These are phyloP conservation scores for Globisporangium uncinulatum DNA, from an alignment of 352 stramenopile genomes.

Conservation along the genomic window DNA sequence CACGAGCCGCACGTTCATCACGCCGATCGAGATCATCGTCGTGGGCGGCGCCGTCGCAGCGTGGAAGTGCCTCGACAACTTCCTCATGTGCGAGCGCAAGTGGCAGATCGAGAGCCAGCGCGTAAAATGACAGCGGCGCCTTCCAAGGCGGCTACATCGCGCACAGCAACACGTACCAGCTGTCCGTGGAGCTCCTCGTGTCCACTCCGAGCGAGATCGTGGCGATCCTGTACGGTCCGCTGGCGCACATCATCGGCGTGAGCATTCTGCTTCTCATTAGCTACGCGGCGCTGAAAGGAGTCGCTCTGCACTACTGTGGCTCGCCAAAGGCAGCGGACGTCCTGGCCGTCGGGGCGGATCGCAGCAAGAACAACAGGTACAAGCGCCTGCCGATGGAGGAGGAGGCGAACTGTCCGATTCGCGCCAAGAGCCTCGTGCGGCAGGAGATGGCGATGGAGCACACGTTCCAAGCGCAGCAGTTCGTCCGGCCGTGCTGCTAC, in stretches of 20 bases:
- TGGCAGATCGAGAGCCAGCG: constrained; percentile 24
- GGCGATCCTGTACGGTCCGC: constrained; percentile 14
- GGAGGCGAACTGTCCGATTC: constrained; percentile 36
- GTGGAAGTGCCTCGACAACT: constrained; percentile 12
- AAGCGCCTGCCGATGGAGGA: constrained; percentile 44
- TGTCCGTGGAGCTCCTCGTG: constrained; percentile 13
- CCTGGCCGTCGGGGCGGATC: background rate
- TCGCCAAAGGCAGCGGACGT: background rate
- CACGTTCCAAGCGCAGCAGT: constrained; percentile 24
- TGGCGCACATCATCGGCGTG: constrained; percentile 10
- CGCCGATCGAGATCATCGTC: constrained; percentile 20
- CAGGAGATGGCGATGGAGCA: constrained; percentile 32
- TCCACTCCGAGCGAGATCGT: constrained; percentile 13
- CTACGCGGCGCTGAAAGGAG: constrained; percentile 10
- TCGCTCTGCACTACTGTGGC: constrained; percentile 2
- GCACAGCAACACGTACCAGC: constrained; percentile 24
- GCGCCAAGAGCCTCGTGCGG: constrained; percentile 44
- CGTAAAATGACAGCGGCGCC: constrained; percentile 14
- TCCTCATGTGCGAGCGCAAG: constrained; percentile 24
- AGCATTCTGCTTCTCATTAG: constrained; percentile 10
- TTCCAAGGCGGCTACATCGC: constrained; percentile 16
- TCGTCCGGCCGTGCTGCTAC: constrained; percentile 48
- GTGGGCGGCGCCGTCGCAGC: constrained; percentile 15
- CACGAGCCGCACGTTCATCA: constrained; percentile 18
- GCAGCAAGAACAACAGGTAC: constrained; percentile 15